A percentile compares a stretch with the other conserved stretches of the same genome.
Conservation (phyloP, 2,329 filamentous ascomycete genomes). For the Dactylellina cionopaga region DNA sequence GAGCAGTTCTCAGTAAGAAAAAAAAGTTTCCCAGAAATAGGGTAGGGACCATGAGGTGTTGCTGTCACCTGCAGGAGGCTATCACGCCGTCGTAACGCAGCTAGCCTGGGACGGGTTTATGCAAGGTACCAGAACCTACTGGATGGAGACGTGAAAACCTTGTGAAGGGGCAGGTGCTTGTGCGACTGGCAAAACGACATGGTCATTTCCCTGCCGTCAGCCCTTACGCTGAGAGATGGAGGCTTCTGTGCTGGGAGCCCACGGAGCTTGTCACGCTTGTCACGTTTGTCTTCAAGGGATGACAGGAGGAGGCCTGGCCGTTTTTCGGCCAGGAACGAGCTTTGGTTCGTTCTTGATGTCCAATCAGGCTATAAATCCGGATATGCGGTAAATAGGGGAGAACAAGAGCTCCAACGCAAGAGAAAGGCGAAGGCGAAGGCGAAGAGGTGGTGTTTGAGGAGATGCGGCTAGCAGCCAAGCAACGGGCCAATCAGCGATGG, state of each 20-base stretch:
- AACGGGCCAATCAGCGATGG: conserved; percentile 40
- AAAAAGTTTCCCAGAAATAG: conserved; percentile 34
- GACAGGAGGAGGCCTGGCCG: conserved; percentile 28
- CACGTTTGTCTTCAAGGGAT: conserved; percentile 4
- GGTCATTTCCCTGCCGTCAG: conserved; percentile 49
- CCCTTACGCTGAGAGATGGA: conserved; percentile 33
- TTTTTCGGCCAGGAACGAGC: conserved; percentile 9
- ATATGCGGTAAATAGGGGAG: conserved; percentile 53
- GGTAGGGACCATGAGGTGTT: conserved; percentile 47
- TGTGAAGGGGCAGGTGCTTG: conserved; percentile 17
- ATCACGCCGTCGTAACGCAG: conserved; percentile 25
- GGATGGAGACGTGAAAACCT: conserved; percentile 27
- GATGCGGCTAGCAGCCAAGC: conserved; percentile 24
- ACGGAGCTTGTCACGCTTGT: neutral
- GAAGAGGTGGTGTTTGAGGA: conserved; percentile 44
- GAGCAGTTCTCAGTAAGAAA: conserved; percentile 40
- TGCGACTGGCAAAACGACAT: conserved; percentile 43
- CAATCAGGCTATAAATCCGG: conserved; percentile 51
- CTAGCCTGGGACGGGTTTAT: conserved; percentile 45
- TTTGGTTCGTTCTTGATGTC: conserved; percentile 20
- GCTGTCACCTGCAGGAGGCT: conserved; percentile 53
- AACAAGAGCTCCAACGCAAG: conserved; percentile 6
- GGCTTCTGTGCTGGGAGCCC: neutral
- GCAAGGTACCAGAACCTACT: conserved; percentile 51
- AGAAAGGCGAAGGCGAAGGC: conserved; percentile 18